Conservation (phyloP, 805 yeast species). For the Kuraishia floccosa region DNA sequence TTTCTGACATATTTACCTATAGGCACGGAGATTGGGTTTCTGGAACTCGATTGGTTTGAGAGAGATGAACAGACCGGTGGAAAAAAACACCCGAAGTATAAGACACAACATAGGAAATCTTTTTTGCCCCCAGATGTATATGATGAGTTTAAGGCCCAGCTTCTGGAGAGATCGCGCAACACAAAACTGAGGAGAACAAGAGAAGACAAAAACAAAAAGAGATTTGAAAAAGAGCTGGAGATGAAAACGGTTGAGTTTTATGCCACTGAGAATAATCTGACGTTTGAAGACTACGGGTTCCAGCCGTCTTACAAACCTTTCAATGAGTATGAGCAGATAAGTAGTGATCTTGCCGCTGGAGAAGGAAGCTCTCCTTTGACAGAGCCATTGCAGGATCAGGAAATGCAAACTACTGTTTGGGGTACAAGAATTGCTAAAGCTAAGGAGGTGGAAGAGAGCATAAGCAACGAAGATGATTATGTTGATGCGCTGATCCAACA, state of each 20-base stretch:
- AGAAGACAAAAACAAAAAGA: slow-evolving; percentile 50
- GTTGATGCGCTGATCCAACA: slow-evolving; percentile 36
- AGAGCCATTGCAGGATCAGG: slow-evolving; percentile 3
- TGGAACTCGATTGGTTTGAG: slow-evolving; percentile 75
- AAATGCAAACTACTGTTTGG: slow-evolving; percentile 52
- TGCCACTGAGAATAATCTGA: slow-evolving; percentile 38
- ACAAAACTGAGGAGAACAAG: slow-evolving; percentile 34
- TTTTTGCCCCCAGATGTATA: slow-evolving; percentile 30
- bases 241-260: slow-evolving; percentile 46
- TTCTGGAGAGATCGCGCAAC: slow-evolving; percentile 43
- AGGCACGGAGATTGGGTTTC: slow-evolving; percentile 74
- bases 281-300: slow-evolving; percentile 24
- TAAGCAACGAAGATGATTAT: slow-evolving; percentile 32
- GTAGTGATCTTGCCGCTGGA: slow-evolving; percentile 4
- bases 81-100: slow-evolving; percentile 14
- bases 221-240: slow-evolving; percentile 50
- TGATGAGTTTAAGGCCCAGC: slow-evolving; percentile 37
- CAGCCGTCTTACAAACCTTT: slow-evolving; percentile 27
- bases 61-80: slow-evolving; percentile 9
- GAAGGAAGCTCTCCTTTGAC: neutral
- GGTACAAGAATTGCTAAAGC: slow-evolving; percentile 49
- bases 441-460: slow-evolving; percentile 24
- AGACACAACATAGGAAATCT: slow-evolving; percentile 6
- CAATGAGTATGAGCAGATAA: slow-evolving; percentile 22
- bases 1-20: slow-evolving; percentile 73